Percentiles rank a stretch among this genome's conserved stretches.
phyloP scores from a whole-genome alignment of 2,329 filamentous ascomycete genomes.

The Fusarium temperatum region DNA sequence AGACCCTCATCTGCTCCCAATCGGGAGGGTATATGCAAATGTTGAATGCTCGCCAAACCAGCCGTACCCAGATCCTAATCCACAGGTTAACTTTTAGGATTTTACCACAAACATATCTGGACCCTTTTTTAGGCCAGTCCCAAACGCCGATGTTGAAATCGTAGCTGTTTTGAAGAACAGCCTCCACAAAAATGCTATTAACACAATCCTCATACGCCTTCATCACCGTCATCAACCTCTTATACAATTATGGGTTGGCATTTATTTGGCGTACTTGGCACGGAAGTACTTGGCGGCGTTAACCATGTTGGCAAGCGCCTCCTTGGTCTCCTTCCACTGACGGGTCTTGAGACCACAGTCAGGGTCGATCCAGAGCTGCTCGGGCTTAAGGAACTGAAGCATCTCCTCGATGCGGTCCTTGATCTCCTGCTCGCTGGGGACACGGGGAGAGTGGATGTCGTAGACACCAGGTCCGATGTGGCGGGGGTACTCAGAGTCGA shows the following conservation, averaged over 20 bases:
- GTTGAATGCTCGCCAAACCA: constrained; percentile 52
- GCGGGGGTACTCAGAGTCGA: constrained; percentile 95
- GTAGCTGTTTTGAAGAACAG: constrained; percentile 55
- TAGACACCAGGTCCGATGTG: constrained; percentile 99
- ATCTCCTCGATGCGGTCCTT: constrained; percentile 98
- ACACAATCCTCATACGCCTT: constrained; percentile 42
- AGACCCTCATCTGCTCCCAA: constrained; percentile 45
- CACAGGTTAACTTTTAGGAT: constrained; percentile 48
- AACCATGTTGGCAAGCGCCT: constrained; percentile 94
- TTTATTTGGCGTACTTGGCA: constrained; percentile 78
- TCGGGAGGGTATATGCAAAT: constrained; percentile 50
- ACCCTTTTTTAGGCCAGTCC: constrained; percentile 49
- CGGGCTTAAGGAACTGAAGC: constrained; percentile 95
- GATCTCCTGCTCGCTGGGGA: constrained; percentile 97
- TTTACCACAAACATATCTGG: constrained; percentile 48
- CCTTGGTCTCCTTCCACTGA: constrained; percentile 99
- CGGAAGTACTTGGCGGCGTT: constrained; percentile 98
- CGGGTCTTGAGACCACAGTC: constrained; percentile 99
- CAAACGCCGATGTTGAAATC: constrained; percentile 70
- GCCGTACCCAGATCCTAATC: constrained; percentile 44
- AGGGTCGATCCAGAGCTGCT: constrained; percentile 99
- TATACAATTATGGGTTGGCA: constrained; percentile 31
- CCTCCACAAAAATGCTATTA: constrained; percentile 45
- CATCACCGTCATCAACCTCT: constrained; percentile 28
- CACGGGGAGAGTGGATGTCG: constrained; percentile 99